Conservation (phyloP, 2,329 filamentous ascomycete genomes). For the Fusarium anguioides region DNA sequence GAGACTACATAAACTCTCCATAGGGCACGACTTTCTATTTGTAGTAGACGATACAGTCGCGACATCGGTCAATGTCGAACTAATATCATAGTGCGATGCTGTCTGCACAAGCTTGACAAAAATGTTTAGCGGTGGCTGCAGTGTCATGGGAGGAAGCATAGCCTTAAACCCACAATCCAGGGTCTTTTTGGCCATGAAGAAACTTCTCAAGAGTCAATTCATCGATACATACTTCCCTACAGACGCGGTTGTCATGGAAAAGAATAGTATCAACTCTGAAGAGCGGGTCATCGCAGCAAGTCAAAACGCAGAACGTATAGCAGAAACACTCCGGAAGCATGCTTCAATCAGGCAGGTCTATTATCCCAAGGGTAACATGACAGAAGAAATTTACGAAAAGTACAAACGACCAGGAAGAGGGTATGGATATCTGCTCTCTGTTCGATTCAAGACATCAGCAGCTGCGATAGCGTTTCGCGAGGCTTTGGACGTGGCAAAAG, state of each 20-base stretch:
- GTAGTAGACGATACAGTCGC: conserved; percentile 60
- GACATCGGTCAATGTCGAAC: conserved; percentile 58
- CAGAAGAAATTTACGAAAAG: conserved; percentile 48
- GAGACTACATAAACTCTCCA: conserved; percentile 44
- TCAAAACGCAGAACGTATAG: conserved; percentile 43
- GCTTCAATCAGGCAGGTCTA: conserved; percentile 46
- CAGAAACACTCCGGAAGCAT: conserved; percentile 44
- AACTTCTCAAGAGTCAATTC: conserved; percentile 32
- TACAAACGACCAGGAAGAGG: conserved; percentile 54
- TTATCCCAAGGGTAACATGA: conserved; percentile 55
- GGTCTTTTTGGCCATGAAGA: conserved; percentile 48
- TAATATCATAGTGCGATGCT: conserved; percentile 60
- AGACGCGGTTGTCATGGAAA: conserved; percentile 49
- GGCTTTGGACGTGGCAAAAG: conserved; percentile 58
- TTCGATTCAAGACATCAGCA: conserved; percentile 56
- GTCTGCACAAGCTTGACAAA: conserved; percentile 65
- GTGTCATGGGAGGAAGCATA: conserved; percentile 62
- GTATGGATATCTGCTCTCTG: conserved; percentile 63
- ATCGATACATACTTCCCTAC: conserved; percentile 41
- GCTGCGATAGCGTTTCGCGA: conserved; percentile 61
- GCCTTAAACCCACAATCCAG: conserved; percentile 57
- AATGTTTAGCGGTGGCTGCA: conserved; percentile 64
- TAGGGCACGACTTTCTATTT: conserved; percentile 54
- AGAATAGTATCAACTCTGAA: conserved; percentile 54
- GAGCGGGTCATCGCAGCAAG: conserved; percentile 47